Base-by-base conservation (phyloP, 768 basidiomycete genomes). In the Trametes meyenii region DNA sequence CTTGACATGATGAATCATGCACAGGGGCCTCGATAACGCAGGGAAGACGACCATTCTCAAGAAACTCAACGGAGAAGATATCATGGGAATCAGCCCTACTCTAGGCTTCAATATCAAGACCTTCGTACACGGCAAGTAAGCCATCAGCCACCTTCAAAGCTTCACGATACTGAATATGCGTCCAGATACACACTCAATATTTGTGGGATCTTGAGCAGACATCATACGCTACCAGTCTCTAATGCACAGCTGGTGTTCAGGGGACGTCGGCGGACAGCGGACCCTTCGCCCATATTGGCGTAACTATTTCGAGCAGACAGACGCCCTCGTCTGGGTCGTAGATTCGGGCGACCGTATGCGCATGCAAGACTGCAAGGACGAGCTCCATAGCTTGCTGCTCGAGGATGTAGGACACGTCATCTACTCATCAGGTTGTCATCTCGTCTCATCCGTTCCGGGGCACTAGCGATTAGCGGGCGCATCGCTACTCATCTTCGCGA, bases 21-120 rank as follows among this genome's bases (percentile, higher is more conserved):
- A 38, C 71, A 98, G 96, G 45, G 96, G 97, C 10, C 85, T 99
- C 16, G 97, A 98, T 74, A 98, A 99, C 71, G 97, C 96, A 1
- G 97, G 97, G 55, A 98, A 99, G 80, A 98, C 97, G 1, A 99
- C 96, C 2, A 97, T 98, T 66, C 76, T 98, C 60, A 98, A 98
- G 79, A 93, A 92, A 74, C 81, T 98, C 64, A 96, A 92, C 63
- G 90, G 87, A 21, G 96, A 98, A 76, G 92, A 96, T 74, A 94
- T 96, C 67, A 81, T 81, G 69, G 83, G 81, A 53, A 87, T 98
- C 57, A 93, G 90, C 69, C 97, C 97, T 1, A 98, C 97, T 11
- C 79, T 99, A 14, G 97, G 97, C 12, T 99, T 99, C 82, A 97
- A 98, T 74, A 99, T 98, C 81, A 96, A 96, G 81, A 97, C 96